Conservation (phyloP, 2,329 filamentous ascomycete species). For the Phaeosphaeriaceae sp. region DNA sequence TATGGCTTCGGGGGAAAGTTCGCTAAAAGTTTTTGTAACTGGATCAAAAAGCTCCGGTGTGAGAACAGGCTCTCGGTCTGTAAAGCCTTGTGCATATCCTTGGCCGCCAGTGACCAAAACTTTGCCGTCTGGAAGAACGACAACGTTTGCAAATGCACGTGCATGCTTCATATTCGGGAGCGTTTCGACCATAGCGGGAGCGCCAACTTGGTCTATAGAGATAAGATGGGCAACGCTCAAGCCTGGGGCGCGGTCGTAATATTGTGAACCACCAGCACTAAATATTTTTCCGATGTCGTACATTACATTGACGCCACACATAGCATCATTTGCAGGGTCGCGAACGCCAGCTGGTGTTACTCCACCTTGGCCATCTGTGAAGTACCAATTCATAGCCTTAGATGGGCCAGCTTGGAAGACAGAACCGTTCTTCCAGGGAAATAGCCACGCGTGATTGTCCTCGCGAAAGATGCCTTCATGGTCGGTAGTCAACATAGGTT, state of each 20-base stretch:
- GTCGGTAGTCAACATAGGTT: constrained; percentile 24
- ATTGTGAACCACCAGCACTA: constrained; percentile 34
- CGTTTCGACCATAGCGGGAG: constrained; percentile 12
- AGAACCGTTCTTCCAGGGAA: constrained; percentile 23
- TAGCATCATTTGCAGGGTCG: constrained; percentile 41
- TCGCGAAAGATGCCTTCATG: constrained; percentile 20
- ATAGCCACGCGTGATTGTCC: constrained; percentile 33
- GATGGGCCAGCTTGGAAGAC: constrained; percentile 62
- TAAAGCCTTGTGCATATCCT: constrained; percentile 17
- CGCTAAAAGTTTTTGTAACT: constrained; percentile 18
- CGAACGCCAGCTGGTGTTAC: constrained; percentile 52
- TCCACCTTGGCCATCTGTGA: constrained; percentile 51
- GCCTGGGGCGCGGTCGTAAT: constrained; percentile 14
- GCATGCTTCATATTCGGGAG: constrained; percentile 20
- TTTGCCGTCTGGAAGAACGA: constrained; percentile 32
- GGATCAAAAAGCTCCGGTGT: constrained; percentile 30
- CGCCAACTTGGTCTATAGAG: constrained; percentile 21
- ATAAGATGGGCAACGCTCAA: constrained; percentile 22
- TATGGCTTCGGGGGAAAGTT: constrained; percentile 18
- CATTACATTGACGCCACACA: constrained; percentile 54
- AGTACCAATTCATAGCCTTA: constrained; percentile 63
- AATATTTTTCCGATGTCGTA: constrained; percentile 54
- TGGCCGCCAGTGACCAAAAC: constrained; percentile 32
- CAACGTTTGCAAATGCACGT: constrained; percentile 25
- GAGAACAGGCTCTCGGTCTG: constrained; percentile 20